Percentiles rank a stretch among this genome's conserved stretches.
These are phyloP conservation scores for Lentinula novae-zelandiae DNA, from an alignment of 1,284 basidiomycete species.

Conservation along the genomic window DNA sequence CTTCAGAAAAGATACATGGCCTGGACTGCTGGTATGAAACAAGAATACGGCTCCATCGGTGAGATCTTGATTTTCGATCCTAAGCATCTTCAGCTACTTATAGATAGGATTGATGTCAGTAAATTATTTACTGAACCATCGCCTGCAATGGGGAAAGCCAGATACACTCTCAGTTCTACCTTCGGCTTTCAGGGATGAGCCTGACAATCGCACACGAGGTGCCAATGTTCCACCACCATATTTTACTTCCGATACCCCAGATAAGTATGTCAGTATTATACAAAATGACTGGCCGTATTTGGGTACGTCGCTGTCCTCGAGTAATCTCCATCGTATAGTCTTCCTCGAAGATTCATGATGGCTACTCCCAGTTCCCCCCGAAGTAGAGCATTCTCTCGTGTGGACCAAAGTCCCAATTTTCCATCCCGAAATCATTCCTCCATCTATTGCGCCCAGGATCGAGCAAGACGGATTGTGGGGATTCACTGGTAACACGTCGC, in stretches of 20 bases:
- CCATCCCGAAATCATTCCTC: conserved; percentile 46
- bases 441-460: conserved; percentile 46
- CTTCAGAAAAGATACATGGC: conserved; percentile 62
- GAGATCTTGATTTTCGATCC: conserved; percentile 15
- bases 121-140: conserved; percentile 59
- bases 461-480: conserved; percentile 74
- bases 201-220: conserved; percentile 10
- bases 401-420: conserved; percentile 74
- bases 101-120: conserved; percentile 33
- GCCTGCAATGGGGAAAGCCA: conserved; percentile 70
- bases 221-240: conserved; percentile 39
- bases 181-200: conserved; percentile 35
- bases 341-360: too few relatives aligned
- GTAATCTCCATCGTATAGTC: neutral
- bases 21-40: conserved; percentile 55
- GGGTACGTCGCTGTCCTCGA: conserved; percentile 34
- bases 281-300: conserved; percentile 86
- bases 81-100: neutral
- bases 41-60: conserved; percentile 66
- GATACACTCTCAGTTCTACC: conserved; percentile 55
- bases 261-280: conserved; percentile 63
- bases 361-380: conserved; percentile 51
- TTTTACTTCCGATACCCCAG: conserved; percentile 60
- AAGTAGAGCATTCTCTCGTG: conserved; percentile 71
- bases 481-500: conserved; percentile 58